phyloP scores from a whole-genome alignment of 768 basidiomycete species.

The Russula brevipes region DNA sequence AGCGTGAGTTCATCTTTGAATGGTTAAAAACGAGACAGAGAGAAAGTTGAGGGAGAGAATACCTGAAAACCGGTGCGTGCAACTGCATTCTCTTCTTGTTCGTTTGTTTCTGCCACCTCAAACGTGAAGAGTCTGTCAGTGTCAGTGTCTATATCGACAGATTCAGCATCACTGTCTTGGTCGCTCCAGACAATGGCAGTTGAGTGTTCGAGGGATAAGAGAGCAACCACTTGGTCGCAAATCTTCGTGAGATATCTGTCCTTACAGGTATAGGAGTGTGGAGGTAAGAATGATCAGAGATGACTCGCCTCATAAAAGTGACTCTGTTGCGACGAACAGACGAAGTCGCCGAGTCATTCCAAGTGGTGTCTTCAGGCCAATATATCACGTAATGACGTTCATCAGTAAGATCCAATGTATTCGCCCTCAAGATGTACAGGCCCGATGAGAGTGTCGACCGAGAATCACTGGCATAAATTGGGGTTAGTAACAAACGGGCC shows the following conservation, averaged over 20 bases:
- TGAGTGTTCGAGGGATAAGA: conserved; percentile 48
- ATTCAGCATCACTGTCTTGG: conserved; percentile 27
- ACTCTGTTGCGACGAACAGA: conserved; percentile 48
- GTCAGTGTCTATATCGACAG: conserved; percentile 37
- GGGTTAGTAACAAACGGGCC: conserved; percentile 21
- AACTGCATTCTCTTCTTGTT: conserved; percentile 49
- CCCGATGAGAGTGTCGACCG: conserved; percentile 42
- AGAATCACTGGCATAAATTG: conserved; percentile 18
- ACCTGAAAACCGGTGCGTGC: conserved; percentile 46
- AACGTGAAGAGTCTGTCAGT: conserved; percentile 49
- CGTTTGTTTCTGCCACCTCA: conserved; percentile 49
- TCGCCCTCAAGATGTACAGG: conserved; percentile 39
- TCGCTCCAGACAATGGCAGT: conserved; percentile 42
- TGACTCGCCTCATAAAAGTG: conserved; percentile 54
- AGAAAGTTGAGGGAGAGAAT: neutral
- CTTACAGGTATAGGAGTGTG: neutral
- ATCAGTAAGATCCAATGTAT: conserved; percentile 17
- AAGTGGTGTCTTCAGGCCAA: conserved; percentile 58
- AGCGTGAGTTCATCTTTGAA: conserved; percentile 2
- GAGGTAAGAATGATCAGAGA: neutral
- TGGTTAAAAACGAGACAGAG: neutral
- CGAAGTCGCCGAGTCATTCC: conserved; percentile 46
- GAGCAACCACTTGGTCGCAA: conserved; percentile 49
- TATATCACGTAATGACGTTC: conserved; percentile 45
- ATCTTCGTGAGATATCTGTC: conserved; percentile 27